phyloP scores from a whole-genome alignment of 78 protist genomes.

The slime mould (Dictyostelium discoideum) region DNA sequence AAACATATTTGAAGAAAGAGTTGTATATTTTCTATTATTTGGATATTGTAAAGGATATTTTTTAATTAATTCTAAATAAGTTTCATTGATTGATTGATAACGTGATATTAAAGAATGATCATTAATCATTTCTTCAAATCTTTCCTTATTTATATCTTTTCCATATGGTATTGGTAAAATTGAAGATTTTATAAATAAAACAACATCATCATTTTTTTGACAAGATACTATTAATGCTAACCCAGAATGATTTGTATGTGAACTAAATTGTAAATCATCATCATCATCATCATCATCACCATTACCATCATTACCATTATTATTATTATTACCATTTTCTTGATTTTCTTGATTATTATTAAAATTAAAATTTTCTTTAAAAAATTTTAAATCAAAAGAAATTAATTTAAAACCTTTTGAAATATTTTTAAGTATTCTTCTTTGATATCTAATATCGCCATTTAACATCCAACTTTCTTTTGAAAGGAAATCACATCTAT shows the following conservation, averaged over 20 bases:
- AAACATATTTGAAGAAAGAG: conserved; percentile 37
- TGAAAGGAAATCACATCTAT: conserved; percentile 8
- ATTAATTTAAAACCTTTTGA: conserved; percentile 41
- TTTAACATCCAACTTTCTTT: conserved; percentile 33
- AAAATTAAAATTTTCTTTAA: neutral
- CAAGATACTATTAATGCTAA: conserved; percentile 9
- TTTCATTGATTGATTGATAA: conserved; percentile 8
- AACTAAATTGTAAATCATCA: conserved; percentile 4
- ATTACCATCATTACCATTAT: too few relatives aligned
- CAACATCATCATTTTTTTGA: neutral
- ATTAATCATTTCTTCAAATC: neutral
- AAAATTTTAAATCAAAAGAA: conserved; percentile 10
- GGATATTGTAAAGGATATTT: neutral
- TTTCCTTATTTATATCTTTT: neutral
- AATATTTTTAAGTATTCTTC: conserved; percentile 20
- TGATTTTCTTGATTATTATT: too few relatives aligned
- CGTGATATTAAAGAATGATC: conserved; percentile 9
- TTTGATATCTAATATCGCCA: conserved; percentile 61
- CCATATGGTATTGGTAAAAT: conserved; percentile 54
- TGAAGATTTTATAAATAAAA: neutral
- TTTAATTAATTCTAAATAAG: conserved; percentile 1
- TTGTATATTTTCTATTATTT: conserved; percentile 31
- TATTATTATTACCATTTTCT: neutral
- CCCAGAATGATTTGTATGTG: conserved; percentile 38
- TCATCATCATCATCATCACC: neutral